Percentiles rank a stretch among this genome's conserved stretches.
These are phyloP conservation scores for Suillus spraguei DNA, from an alignment of 768 basidiomycete species.

Conservation along the genomic window DNA sequence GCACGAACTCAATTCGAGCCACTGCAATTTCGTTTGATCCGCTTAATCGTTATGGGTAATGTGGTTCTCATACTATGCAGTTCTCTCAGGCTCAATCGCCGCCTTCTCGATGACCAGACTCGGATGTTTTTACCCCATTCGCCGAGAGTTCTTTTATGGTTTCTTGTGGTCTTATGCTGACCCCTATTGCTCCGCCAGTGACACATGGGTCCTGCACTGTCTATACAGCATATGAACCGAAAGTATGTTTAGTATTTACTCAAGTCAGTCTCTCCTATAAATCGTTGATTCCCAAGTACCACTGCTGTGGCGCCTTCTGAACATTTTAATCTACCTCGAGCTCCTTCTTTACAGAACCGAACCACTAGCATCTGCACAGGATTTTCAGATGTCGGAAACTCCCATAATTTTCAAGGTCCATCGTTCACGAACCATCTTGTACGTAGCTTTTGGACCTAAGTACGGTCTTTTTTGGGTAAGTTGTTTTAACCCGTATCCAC, in stretches of 20 bases:
- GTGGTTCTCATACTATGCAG: not conserved
- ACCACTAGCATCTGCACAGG: not conserved
- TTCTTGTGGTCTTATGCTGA: not conserved
- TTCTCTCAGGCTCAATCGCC: not conserved
- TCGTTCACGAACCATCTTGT: not conserved
- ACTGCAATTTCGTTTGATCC: not conserved
- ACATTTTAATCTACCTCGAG: not conserved
- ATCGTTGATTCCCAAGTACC: not conserved
- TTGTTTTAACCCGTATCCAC: not conserved
- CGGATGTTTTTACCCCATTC: not conserved
- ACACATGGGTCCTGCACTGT: not conserved
- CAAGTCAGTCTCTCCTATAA: not conserved
- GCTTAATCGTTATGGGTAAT: not conserved
- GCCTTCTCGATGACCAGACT: too few relatives aligned
- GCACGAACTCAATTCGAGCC: not conserved
- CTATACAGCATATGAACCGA: not conserved
- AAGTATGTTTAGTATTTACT: not conserved
- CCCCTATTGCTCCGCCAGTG: not conserved
- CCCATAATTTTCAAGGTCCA: not conserved
- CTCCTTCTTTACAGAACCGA: not conserved
- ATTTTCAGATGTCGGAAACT: too few relatives aligned
- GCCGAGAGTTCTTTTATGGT: not conserved
- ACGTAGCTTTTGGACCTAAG: not conserved
- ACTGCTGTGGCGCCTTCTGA: not conserved
- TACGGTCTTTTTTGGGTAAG: not conserved